These are phyloP conservation scores for Imleria badia DNA, from an alignment of 768 basidiomycete species.

Conservation along the genomic window DNA sequence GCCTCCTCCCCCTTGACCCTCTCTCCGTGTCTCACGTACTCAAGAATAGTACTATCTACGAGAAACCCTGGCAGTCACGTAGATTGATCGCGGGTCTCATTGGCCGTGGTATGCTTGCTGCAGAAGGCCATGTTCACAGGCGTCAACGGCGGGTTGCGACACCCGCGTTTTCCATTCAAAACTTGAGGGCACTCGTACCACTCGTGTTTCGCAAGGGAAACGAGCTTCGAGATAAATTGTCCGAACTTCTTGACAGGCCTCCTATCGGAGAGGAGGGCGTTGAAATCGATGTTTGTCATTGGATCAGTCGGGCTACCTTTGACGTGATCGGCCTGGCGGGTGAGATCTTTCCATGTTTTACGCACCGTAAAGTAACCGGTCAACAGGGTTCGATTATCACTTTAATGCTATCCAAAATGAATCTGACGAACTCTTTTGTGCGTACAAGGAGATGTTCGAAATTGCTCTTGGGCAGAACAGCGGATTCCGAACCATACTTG, in stretches of 20 bases:
- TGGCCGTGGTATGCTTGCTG: slow-evolving; percentile 79
- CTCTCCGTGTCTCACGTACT: slow-evolving; percentile 71
- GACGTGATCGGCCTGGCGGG: slow-evolving; percentile 92
- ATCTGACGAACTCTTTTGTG: slow-evolving; percentile 71
- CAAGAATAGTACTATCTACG: slow-evolving; percentile 68
- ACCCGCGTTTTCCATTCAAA: slow-evolving; percentile 80
- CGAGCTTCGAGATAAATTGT: slow-evolving; percentile 63
- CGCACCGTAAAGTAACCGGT: background rate
- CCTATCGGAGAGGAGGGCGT: slow-evolving; percentile 15
- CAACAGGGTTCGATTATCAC: slow-evolving; percentile 77
- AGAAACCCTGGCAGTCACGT: slow-evolving; percentile 84
- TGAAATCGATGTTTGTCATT: slow-evolving; percentile 73
- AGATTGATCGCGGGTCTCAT: slow-evolving; percentile 73
- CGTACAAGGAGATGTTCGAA: slow-evolving; percentile 86
- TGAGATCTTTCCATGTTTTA: slow-evolving; percentile 29
- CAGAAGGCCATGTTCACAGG: slow-evolving; percentile 75
- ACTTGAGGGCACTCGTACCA: slow-evolving; percentile 68
- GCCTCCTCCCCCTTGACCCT: slow-evolving; percentile 82
- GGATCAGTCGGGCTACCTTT: slow-evolving; percentile 82
- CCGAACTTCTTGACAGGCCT: slow-evolving; percentile 40
- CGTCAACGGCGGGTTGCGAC: slow-evolving; percentile 77
- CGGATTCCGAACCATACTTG: slow-evolving; percentile 44
- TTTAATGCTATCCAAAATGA: slow-evolving; percentile 83
- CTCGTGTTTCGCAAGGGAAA: slow-evolving; percentile 68
- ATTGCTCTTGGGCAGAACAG: slow-evolving; percentile 59